Evolutionary conservation across 116 monocot genomes (phyloP), one percentile per base, ranked within the genome.

Genomic region (Dioscorea cayenensis): DNA sequence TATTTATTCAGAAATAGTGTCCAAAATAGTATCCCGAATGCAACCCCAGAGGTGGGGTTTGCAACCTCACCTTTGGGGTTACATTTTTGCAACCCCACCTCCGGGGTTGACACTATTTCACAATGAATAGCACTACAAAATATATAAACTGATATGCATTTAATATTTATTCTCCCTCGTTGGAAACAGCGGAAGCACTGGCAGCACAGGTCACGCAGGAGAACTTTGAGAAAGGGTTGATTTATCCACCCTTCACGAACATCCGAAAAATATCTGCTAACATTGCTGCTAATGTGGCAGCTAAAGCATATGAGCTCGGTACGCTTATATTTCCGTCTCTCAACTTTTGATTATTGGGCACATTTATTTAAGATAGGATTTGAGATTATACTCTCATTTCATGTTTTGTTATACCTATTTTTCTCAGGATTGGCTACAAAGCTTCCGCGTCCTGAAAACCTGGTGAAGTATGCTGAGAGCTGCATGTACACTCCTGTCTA

Each of bases 401-500:
- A 12, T 43, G 43, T 8, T 43, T 50, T 48, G 23, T 50, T 21
- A 12, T 35, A 43, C 22, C 11, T 66, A 0, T 38, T 58, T 48
- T 55, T 50, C 75, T 28, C 50, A 95, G 95, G 92, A 27, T 60
- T 97, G 73, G 93, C 97, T 21, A 84, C 78, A 51, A 86, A 74
- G 50, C 92, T 92, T 32, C 97, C 97, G 32, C 97, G 86, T 12
- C 97, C 97, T 0, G 82, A 71, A 14, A 72, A 97, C 73, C 78
- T 97, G 52, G 88, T 97, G 76, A 81, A 85, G 28, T 86, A 88
- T 68, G 97, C 97, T 18, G 90, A 93, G 83, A 97, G 89, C 74
- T 97, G 97, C 85, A 97, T 97, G 97, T 93, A 97, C 80, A 86
- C 76, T 28, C 97, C 93, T 1, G 32, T 67, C n/a, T 97, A 97